These are phyloP conservation scores for Senna siamea DNA, from an alignment of 306 rosid genomes.

Conservation along the genomic window DNA sequence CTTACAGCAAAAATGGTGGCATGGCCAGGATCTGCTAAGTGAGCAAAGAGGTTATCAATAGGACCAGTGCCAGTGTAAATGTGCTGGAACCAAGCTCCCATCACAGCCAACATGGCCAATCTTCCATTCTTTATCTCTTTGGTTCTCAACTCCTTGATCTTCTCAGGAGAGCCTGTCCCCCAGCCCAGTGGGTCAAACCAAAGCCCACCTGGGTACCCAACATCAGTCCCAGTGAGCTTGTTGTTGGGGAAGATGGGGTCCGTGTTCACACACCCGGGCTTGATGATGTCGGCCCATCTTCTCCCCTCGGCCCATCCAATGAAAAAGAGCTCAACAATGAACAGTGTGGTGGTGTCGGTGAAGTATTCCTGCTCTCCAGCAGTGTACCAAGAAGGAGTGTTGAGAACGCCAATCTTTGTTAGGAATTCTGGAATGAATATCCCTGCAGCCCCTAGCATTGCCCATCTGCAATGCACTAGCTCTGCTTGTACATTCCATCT, in stretches of 20 bases:
- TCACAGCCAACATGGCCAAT: constrained; percentile 79
- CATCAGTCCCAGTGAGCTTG: constrained; percentile 81
- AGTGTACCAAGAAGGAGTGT: constrained; percentile 78
- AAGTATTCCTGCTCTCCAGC: constrained; percentile 74
- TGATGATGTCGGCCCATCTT: constrained; percentile 76
- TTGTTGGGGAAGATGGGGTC: constrained; percentile 84
- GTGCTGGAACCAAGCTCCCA: constrained; percentile 87
- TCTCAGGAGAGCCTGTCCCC: constrained; percentile 79
- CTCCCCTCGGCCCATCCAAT: constrained; percentile 86
- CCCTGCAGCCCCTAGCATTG: constrained; percentile 80
- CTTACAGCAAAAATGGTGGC: constrained; percentile 74
- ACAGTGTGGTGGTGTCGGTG: constrained; percentile 76
- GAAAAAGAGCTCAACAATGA: constrained; percentile 62
- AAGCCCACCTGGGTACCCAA: constrained; percentile 74
- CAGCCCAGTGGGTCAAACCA: constrained; percentile 82
- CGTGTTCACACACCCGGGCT: constrained; percentile 72
- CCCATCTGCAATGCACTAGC: constrained; percentile 81
- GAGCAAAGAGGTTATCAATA: constrained; percentile 76
- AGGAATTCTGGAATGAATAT: constrained; percentile 78
- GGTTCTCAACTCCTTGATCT: constrained; percentile 73
- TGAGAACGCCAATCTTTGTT: constrained; percentile 68
- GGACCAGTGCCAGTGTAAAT: constrained; percentile 78
- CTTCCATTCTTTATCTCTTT: constrained; percentile 81
- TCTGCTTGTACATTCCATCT: constrained; percentile 73
- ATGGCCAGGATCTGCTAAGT: constrained; percentile 80